phyloP scores from a whole-genome alignment of 1,284 basidiomycete genomes.

The Schizophyllum amplum region DNA sequence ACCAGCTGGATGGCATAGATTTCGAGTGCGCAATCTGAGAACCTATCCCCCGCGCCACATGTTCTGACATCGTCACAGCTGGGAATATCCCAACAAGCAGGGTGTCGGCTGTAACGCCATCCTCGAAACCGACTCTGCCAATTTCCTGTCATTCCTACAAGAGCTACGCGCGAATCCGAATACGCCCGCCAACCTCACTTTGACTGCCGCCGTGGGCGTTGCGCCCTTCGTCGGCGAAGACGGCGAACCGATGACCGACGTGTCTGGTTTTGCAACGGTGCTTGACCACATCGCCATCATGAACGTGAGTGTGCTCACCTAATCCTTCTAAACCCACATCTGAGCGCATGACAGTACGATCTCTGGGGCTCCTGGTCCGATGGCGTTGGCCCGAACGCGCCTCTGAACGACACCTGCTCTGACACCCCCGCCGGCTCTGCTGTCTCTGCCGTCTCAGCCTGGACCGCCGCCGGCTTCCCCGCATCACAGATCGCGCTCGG shows the following conservation, averaged over 20 bases:
- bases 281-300: slow-evolving; percentile 60
- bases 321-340: background rate
- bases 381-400: slow-evolving; percentile 72
- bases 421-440: slow-evolving; percentile 68
- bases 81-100: slow-evolving; percentile 74
- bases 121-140: slow-evolving; percentile 57
- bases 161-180: slow-evolving; percentile 42
- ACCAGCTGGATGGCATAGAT: slow-evolving; percentile 77
- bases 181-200: slow-evolving; percentile 52
- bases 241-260: slow-evolving; percentile 52
- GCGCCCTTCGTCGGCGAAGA: slow-evolving; percentile 57
- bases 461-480: slow-evolving; percentile 78
- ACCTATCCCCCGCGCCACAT: background rate
- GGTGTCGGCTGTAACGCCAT: slow-evolving; percentile 72
- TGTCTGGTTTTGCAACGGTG: slow-evolving; percentile 60
- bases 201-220: slow-evolving; percentile 69
- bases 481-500: slow-evolving; percentile 61
- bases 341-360: slow-evolving; percentile 52
- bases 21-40: slow-evolving; percentile 63
- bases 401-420: slow-evolving; percentile 69
- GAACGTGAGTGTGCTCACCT: slow-evolving; percentile 3
- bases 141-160: slow-evolving; percentile 70
- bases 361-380: slow-evolving; percentile 50
- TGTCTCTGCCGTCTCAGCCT: slow-evolving; percentile 60
- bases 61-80: slow-evolving; percentile 37